A percentile compares a stretch with the other conserved stretches of the same genome.
phyloP scores from a whole-genome alignment of 371 early-diverging fungal species.

The Syncephalastrum racemosum region DNA sequence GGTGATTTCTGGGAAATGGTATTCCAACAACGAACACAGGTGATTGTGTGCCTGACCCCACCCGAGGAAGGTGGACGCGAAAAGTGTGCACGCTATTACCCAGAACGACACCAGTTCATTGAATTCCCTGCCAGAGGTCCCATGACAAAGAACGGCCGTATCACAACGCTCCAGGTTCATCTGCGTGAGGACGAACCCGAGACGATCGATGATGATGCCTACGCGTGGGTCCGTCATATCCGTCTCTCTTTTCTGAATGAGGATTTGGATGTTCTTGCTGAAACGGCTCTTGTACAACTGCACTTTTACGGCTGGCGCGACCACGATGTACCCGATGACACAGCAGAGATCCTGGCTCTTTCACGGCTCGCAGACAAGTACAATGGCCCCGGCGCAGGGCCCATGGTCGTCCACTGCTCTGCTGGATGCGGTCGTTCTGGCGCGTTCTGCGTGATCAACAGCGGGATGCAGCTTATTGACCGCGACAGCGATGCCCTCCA shows the following conservation, averaged over 20 bases:
- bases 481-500: constrained; percentile 4
- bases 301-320: constrained; percentile 92
- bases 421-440: constrained; percentile 99
- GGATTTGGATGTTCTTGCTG: constrained; percentile 7
- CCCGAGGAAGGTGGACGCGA: constrained; percentile 66
- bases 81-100: constrained; percentile 85
- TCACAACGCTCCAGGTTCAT: not conserved
- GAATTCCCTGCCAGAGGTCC: constrained; percentile 3
- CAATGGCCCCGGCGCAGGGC: constrained; percentile 33
- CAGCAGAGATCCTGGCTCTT: constrained; percentile 46
- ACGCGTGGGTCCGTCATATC: constrained; percentile 17
- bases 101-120: constrained; percentile 27
- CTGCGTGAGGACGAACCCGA: constrained; percentile 13
- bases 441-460: constrained; percentile 73
- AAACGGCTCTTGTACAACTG: constrained; percentile 60
- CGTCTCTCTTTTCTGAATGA: constrained; percentile 7
- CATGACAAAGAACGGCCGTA: not conserved
- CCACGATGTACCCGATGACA: constrained; percentile 68
- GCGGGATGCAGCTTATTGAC: constrained; percentile 27
- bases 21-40: constrained; percentile 66
- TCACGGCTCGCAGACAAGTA: constrained; percentile 36
- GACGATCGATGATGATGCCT: constrained; percentile 13
- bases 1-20: constrained; percentile 92
- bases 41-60: constrained; percentile 88
- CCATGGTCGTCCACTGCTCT: constrained; percentile 77